Evolutionary conservation across 768 basidiomycete species (phyloP), one percentile per base, ranked within the genome.

Genomic region (Candolleomyces aberdarensis): DNA sequence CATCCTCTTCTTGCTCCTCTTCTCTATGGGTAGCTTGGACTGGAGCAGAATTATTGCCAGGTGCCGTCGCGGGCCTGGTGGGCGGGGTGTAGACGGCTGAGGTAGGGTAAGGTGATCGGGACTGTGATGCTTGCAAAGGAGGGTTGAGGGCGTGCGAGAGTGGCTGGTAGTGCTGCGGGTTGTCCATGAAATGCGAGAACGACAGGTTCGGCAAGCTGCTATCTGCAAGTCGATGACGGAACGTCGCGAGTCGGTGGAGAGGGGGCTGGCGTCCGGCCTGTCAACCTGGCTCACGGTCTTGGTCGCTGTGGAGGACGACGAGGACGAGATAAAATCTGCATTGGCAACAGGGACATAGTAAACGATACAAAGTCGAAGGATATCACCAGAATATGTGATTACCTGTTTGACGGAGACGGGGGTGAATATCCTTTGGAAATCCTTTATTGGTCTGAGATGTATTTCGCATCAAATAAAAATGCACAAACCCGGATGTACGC

Each of bases 161-260:
- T 29, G 90, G 87, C 63, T 90, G 89, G 75, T 92, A 89, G 63
- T 88, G 87, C 70, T 91, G 88, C 58, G 88, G 87, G 71, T 89
- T 89, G 74, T 89, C 81, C 83, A 84, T 84, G 43, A 53, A 55
- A 39, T 32, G 20, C 26, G 26, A 26, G 26, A 26, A 26, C 26
- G 26, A 26, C 26, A 26, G 26, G 26, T 26, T 26, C 26, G 26
- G 26, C 26, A 26, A 26, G 26, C 26, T 26, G 26, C 26, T 26
- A 26, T 26, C 26, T 26, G 26, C 26, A 26, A 26, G 26, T 26
- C 26, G 26, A 26, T 26, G 26, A 26, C 26, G 26, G 26, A 26
- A 26, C 26, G 26, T 26, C 26, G 26, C 26, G 26, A 26, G 26
- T 26, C 26, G 26, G 26, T 26, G 26, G 26, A 26, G 26, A 26